Base-by-base conservation (phyloP, 192 early-diverging fungal species). In the Backusella luteola region DNA sequence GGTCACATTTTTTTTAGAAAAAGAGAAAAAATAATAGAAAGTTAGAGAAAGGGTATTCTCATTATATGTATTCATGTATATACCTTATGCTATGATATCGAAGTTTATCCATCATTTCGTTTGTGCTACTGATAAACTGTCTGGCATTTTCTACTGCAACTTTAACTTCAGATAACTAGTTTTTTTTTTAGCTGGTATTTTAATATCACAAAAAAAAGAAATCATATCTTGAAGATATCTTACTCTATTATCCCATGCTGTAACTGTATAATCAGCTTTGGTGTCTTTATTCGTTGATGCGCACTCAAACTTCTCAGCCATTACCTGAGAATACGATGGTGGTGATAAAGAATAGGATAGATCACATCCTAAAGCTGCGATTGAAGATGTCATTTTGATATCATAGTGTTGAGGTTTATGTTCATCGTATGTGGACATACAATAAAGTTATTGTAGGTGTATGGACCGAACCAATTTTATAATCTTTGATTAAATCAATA, bases 21-120 rank as follows among this genome's bases (percentile, higher is more conserved):
- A 26, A 14, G 23, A 17, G n/a, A 49, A 49, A 49, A 49, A n/a
- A 49, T 49, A 49, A 49, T n/a, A n/a, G 6, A n/a, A 6, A n/a
- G 1, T 19, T n/a, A 49, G 46, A 17, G 46, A 49, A 49, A 49
- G 19, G 19, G 46, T 49, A 49, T n/a, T 49, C 6, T 49, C 15
- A 49, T 63, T 29, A 63, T 63, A 29, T 63, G 1, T 53, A 53
- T n/a, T 21, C 32, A 32, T 32, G 32, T 32, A 0, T 23, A 63
- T 63, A 63, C 56, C 56, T 63, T 63, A 63, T 63, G 23, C 56
- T 63, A 26, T 63, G 56, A 63, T 63, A 63, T 63, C 56, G 56
- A 29, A 63, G 23, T 63, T 63, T 63, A 63, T 63, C 56, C 56
- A 63, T 63, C 56, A 63, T 63, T 63, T 63, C 56, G 7, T 63